Base-by-base conservation (phyloP, 2,329 filamentous ascomycete species). In the Neocatenulostroma microsporum region DNA sequence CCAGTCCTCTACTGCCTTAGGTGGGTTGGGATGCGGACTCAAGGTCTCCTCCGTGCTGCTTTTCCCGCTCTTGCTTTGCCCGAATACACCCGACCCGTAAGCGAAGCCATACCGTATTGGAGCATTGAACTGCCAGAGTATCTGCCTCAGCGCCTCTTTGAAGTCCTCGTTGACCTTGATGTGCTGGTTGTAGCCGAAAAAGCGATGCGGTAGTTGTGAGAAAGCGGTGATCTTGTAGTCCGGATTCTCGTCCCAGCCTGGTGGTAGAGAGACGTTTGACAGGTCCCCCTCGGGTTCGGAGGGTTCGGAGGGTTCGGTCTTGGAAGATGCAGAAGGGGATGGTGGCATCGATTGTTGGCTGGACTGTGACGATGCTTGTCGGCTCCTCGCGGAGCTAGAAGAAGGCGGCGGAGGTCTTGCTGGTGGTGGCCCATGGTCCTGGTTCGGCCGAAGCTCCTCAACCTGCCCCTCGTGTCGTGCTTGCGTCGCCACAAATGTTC, bases 41-140 rank as follows among this genome's bases (percentile, higher is more conserved):
- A 34, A 79, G 21, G 5, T 29, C 13, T 36, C 24, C 3, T 34
- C 35, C 15, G 5, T 66, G 42, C 66, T 62, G 42, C 65, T 62
- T 56, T 66, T 56, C 29, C 66, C 61, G 24, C 58, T 58, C 27
- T 60, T 58, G 47, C 73, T 73, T 59, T 98, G 91, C 0, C 88
- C 80, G 55, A 98, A 98, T 8, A 98, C 91, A 3, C 91, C 91
- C 4, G 88, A 96, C 15, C 91, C 91, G 57, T 98, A 98, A 2
- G 91, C 91, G 61, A 98, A 95, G 11, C 88, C 89, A 67, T 96
- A 96, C 38, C 88, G 79, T 48, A 98, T 94, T 0, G 91, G 89
- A 1, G 91, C 89, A 34, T 81, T 74, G 62, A 98, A 96, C 54
- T 93, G 78, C 76, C 87, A 91, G 15, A 95, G 69, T 46, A 96